Conservation (phyloP, 148 eudicot species). For the Camellia sinensis region DNA sequence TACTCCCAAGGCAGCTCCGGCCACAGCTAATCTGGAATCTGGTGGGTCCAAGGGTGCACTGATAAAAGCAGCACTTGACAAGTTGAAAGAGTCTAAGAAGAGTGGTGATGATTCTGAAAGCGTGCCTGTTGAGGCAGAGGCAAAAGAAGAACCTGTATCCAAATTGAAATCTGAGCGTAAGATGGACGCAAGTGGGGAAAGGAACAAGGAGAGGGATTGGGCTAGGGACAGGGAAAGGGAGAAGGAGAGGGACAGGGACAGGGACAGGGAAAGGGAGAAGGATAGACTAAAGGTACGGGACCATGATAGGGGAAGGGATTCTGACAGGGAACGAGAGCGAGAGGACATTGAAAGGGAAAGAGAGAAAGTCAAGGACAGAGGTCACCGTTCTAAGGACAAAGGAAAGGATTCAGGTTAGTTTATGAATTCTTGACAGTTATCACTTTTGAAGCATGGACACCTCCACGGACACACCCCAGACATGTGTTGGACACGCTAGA, state of each 20-base stretch:
- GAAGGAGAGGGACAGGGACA: slow-evolving; percentile 42
- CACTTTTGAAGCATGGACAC: too few relatives aligned
- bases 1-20: slow-evolving; percentile 37
- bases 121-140: slow-evolving; percentile 35
- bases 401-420: slow-evolving; percentile 60
- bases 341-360: slow-evolving; percentile 68
- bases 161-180: slow-evolving; percentile 49
- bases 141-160: slow-evolving; percentile 45
- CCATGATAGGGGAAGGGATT: slow-evolving; percentile 76
- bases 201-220: slow-evolving; percentile 54
- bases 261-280: slow-evolving; percentile 57
- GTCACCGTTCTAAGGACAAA: slow-evolving; percentile 66
- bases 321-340: slow-evolving; percentile 73
- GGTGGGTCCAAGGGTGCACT: slow-evolving; percentile 50
- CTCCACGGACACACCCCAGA: too few relatives aligned
- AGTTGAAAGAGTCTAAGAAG: slow-evolving; percentile 67
- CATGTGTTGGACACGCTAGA: too few relatives aligned
- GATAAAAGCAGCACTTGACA: slow-evolving; percentile 50
- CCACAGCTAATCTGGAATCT: slow-evolving; percentile 33
- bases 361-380: slow-evolving; percentile 63
- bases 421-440: not conserved
- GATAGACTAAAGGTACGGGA: slow-evolving; percentile 54
- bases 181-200: slow-evolving; percentile 56
- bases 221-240: slow-evolving; percentile 60
- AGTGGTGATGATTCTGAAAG: slow-evolving; percentile 61